Conservation (phyloP, 352 stramenopile genomes). For the Pythium angustatum region DNA sequence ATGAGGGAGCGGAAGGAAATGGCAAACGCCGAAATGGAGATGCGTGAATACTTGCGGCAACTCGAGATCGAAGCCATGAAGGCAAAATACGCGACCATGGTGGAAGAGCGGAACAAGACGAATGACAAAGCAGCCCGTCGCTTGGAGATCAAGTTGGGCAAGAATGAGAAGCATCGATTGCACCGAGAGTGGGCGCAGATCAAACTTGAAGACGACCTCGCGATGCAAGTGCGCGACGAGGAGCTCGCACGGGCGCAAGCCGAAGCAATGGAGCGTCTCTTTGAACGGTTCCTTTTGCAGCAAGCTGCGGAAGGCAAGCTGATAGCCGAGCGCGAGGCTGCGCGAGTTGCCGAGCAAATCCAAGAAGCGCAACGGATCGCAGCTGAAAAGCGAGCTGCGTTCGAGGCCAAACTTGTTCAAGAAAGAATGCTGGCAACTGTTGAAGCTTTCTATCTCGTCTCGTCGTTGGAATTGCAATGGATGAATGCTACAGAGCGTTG, state of each 20-base stretch:
- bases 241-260: conserved; percentile 44
- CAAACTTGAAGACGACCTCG: conserved; percentile 62
- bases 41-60: conserved; percentile 65
- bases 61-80: conserved; percentile 74
- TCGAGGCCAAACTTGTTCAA: conserved; percentile 60
- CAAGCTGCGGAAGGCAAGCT: conserved; percentile 55
- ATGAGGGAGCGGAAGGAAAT: conserved; percentile 70
- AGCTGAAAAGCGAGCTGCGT: conserved; percentile 40
- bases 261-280: conserved; percentile 49
- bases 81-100: conserved; percentile 69
- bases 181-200: conserved; percentile 72
- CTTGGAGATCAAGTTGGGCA: conserved; percentile 76
- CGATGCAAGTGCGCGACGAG: conserved; percentile 57
- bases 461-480: conserved; percentile 42
- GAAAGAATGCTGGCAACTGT: conserved; percentile 69
- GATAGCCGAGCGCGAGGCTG: conserved; percentile 48
- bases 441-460: conserved; percentile 45
- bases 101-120: conserved; percentile 55
- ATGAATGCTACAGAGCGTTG: conserved; percentile 50
- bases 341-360: conserved; percentile 42
- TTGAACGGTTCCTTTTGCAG: conserved; percentile 64
- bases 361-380: conserved; percentile 49
- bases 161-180: conserved; percentile 76
- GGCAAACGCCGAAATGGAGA: conserved; percentile 62
- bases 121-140: conserved; percentile 70